Evolutionary conservation across 2,329 filamentous ascomycete genomes (phyloP).

Genomic region (Remersonia thermophila): DNA sequence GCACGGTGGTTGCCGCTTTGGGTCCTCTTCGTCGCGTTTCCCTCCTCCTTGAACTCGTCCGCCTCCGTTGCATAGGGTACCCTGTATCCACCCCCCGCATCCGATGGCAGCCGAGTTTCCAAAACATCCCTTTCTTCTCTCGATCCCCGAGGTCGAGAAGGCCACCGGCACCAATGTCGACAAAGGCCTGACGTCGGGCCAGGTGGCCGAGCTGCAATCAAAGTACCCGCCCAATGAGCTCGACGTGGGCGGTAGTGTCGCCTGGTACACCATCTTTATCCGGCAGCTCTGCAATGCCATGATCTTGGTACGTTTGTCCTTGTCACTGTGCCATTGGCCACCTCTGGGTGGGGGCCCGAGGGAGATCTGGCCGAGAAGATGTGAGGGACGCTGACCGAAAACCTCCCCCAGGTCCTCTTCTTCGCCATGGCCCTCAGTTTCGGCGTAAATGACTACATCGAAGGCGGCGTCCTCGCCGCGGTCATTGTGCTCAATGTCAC

Average conservation of each 20-base stretch:
- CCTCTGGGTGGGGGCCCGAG: no score
- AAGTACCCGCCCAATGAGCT: conserved; percentile 58
- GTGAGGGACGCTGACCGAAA: conserved; percentile 28
- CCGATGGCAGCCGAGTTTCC: conserved; percentile 28
- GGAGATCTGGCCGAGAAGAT: no score
- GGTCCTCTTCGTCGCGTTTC: no score
- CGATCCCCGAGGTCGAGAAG: conserved; percentile 48
- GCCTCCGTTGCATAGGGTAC: no score
- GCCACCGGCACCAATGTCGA: conserved; percentile 52
- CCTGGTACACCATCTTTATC: conserved; percentile 58
- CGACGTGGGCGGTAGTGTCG: conserved; percentile 54
- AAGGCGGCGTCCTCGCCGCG: conserved; percentile 23
- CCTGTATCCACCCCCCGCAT: neutral
- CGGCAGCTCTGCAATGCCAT: conserved; percentile 68
- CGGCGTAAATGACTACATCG: conserved; percentile 40
- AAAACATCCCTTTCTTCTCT: conserved; percentile 48
- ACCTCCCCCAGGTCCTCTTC: conserved; percentile 51
- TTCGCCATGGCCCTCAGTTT: conserved; percentile 66
- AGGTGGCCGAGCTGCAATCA: conserved; percentile 46
- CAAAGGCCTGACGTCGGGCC: conserved; percentile 48
- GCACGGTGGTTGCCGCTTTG: no score
- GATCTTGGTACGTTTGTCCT: conserved; percentile 46
- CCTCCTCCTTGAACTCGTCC: no score
- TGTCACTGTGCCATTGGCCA: conserved; percentile 20
- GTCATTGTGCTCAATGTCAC: conserved; percentile 49